phyloP scores from a whole-genome alignment of 1,284 basidiomycete genomes.

The Fomitopsis betulina region DNA sequence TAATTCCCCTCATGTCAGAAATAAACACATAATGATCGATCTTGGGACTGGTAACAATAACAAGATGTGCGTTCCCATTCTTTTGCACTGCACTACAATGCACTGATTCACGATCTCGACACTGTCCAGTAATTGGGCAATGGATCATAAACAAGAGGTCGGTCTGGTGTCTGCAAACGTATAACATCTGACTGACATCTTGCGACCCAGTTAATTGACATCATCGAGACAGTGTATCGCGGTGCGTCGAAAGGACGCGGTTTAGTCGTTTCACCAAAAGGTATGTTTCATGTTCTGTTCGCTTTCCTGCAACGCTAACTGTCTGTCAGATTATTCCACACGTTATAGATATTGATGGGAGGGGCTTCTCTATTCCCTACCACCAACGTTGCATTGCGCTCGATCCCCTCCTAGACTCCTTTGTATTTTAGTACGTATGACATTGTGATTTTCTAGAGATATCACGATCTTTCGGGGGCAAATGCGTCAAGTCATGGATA shows the following conservation, averaged over 20 bases:
- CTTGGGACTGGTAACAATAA: slow-evolving; percentile 99
- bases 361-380: too few species aligned
- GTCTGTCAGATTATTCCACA: slow-evolving; percentile 70
- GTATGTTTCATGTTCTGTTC: slow-evolving; percentile 35
- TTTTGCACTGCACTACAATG: background rate
- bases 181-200: slow-evolving; percentile 6
- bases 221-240: slow-evolving; percentile 97
- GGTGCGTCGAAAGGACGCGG: slow-evolving; percentile 97
- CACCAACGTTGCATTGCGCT: too few species aligned
- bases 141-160: slow-evolving; percentile 96
- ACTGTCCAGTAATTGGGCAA: slow-evolving; percentile 83
- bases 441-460: too few species aligned
- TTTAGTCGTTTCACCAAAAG: slow-evolving; percentile 96
- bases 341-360: slow-evolving; percentile 67
- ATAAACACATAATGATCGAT: slow-evolving; percentile 99
- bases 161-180: slow-evolving; percentile 16
- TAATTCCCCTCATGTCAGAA: slow-evolving; percentile 45
- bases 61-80: slow-evolving; percentile 79
- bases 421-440: too few species aligned
- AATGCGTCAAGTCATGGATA: too few species aligned
- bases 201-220: slow-evolving; percentile 80
- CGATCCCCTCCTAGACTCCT: too few species aligned
- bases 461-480: too few species aligned
- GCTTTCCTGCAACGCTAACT: slow-evolving; percentile 1
- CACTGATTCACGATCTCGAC: background rate